A percentile compares a stretch with the other conserved stretches of the same genome.
Evolutionary conservation across 306 rosid genomes (phyloP).

Genomic region (Hippophae tibetana): DNA sequence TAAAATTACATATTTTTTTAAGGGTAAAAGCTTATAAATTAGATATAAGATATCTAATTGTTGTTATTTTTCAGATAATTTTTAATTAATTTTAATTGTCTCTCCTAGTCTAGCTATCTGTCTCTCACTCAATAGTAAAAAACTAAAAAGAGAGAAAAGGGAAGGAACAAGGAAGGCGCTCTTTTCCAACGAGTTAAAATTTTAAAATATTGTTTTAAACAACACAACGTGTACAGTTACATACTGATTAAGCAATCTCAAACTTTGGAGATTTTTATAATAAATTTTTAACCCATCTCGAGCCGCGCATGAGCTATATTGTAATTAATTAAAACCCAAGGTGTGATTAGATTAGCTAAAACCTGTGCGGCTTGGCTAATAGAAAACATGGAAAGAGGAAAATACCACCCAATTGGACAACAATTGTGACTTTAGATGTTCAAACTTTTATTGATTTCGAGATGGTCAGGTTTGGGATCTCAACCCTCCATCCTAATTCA

Average conservation of each 20-base stretch:
- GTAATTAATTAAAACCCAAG: constrained; percentile 15
- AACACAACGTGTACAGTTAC: too few species aligned
- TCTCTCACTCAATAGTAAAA: too few species aligned
- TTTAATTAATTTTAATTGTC: too few species aligned
- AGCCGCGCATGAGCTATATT: constrained; percentile 53
- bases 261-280: neutral
- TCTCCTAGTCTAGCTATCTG: too few species aligned
- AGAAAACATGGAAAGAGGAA: constrained; percentile 20
- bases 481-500: constrained; percentile 11
- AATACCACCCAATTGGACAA: constrained; percentile 49
- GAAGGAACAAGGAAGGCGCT: too few species aligned
- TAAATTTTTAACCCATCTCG: constrained; percentile 41
- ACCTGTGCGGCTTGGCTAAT: constrained; percentile 28
- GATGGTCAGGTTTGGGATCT: constrained; percentile 67
- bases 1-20: too few species aligned
- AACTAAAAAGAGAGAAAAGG: too few species aligned
- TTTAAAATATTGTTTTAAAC: too few species aligned
- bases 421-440: constrained; percentile 32
- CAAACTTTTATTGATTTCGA: constrained; percentile 44
- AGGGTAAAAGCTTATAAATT: too few species aligned
- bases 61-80: too few species aligned
- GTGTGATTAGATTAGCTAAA: constrained; percentile 13
- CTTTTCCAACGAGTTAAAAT: too few species aligned
- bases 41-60: too few species aligned
- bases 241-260: neutral